Conservation (phyloP, 2,329 filamentous ascomycete species). For the Saccharata proteae region DNA sequence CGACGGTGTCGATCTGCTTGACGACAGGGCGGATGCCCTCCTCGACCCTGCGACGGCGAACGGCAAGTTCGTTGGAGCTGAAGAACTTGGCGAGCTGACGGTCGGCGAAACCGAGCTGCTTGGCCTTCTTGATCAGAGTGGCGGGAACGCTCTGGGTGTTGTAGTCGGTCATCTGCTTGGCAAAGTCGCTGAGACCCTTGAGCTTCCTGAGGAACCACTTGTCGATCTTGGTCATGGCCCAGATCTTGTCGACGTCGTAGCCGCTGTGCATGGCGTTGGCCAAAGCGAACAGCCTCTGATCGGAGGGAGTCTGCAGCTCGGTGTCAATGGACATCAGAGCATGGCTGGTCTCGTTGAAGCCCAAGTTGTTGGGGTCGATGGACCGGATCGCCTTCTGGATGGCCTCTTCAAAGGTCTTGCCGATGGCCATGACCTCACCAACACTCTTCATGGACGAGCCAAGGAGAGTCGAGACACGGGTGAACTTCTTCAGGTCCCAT, state of each 20-base stretch:
- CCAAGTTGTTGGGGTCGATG: conserved; percentile 89
- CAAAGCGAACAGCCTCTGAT: conserved; percentile 93
- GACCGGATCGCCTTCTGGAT: conserved; percentile 96
- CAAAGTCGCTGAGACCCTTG: conserved; percentile 82
- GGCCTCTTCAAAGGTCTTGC: conserved; percentile 91
- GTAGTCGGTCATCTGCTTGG: conserved; percentile 62
- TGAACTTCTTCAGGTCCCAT: conserved; percentile 99
- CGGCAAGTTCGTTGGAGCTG: conserved; percentile 85
- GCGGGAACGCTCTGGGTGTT: conserved; percentile 53
- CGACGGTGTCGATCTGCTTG: conserved; percentile 98
- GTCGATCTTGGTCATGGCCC: conserved; percentile 96
- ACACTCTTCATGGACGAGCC: conserved; percentile 99
- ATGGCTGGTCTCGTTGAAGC: conserved; percentile 74
- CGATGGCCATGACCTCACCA: conserved; percentile 97
- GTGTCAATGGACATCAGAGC: conserved; percentile 93
- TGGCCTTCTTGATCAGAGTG: conserved; percentile 65
- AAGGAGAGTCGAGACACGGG: conserved; percentile 85
- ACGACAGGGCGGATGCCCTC: conserved; percentile 77
- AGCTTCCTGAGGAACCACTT: conserved; percentile 95
- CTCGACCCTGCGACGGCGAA: conserved; percentile 74
- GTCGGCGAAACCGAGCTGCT: conserved; percentile 90
- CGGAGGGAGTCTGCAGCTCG: conserved; percentile 91
- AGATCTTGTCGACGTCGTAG: conserved; percentile 92
- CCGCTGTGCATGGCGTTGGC: conserved; percentile 94
- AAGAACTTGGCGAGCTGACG: conserved; percentile 88